Evolutionary conservation across 1,139 yeast species (phyloP).

Genomic region (Arxiozyma heterogenica): DNA sequence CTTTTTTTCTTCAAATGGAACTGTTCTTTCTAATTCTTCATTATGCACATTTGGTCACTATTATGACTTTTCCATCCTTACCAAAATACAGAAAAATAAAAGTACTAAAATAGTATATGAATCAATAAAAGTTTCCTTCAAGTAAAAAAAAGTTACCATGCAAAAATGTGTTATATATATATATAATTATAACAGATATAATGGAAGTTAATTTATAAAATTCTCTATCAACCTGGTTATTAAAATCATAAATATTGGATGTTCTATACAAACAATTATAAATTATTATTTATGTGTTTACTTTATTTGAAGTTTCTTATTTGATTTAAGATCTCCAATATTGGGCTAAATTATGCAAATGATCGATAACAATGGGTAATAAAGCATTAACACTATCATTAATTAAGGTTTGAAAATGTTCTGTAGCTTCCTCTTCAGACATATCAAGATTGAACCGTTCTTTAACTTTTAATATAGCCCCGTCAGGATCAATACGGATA

Average conservation of each 20-base stretch:
- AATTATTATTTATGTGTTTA: too few relatives aligned
- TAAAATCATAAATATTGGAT: too few relatives aligned
- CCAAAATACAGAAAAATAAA: neutral
- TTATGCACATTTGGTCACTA: neutral
- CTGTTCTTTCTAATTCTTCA: neutral
- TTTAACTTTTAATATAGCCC: constrained; percentile 80
- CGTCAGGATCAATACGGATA: constrained; percentile 62
- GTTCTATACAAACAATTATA: too few relatives aligned
- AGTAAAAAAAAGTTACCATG: neutral
- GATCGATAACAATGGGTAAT: constrained; percentile 87
- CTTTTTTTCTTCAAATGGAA: neutral
- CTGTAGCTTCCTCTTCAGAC: constrained; percentile 91
- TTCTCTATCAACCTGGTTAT: too few relatives aligned
- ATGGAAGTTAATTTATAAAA: too few relatives aligned
- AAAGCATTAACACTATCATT: constrained; percentile 91
- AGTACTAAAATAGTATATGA: neutral
- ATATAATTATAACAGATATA: too few relatives aligned
- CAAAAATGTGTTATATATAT: too few relatives aligned
- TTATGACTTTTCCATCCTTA: neutral
- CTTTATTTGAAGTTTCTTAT: neutral
- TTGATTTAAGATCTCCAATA: constrained; percentile 74
- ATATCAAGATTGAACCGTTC: constrained; percentile 89
- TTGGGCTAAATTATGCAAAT: constrained; percentile 90
- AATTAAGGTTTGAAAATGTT: constrained; percentile 87
- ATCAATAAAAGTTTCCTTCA: neutral